Base-by-base conservation (phyloP, 2,329 filamentous ascomycete species). In the Penicillium sp. region DNA sequence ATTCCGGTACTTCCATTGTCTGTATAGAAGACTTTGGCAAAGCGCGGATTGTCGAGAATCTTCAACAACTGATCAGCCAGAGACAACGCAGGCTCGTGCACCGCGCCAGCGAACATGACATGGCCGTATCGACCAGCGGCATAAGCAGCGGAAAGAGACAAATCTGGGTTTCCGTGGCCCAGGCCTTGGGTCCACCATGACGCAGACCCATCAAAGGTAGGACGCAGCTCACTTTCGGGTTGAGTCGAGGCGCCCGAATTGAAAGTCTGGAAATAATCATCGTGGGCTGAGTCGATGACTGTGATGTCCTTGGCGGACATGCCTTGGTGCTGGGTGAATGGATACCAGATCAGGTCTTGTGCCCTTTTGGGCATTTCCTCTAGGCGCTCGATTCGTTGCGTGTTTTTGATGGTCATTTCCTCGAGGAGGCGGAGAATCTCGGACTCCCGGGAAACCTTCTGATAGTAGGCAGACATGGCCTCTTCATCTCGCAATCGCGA, bases 121-220 rank as follows among this genome's bases (percentile, higher is more conserved):
- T 95, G 90, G 0, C 90, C 90, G 64, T 94, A 95, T 26, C 89
- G 81, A 7, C 90, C 89, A 1, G 90, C 88, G 0, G 90, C 89
- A 65, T 94, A 86, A 0, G 90, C 88, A 2, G 89, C 89, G 0
- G 88, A 85, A 1, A 94, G 80, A 0, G 88, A 82, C 1, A 95
- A 76, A 0, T 79, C 74, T 0, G 89, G 82, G 61, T 89, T 91
- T 6, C 85, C 87, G 59, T 95, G 90, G 1, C 90, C 90, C 0
- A 95, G 79, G 2, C 90, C 90, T 70, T 95, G 90, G 0, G 90
- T 95, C 90, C 90, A 95, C 90, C 90, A 95, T 0, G 89, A 93
- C 1, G 89, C 89, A 0, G 89, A 94, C 2, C 87, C 90, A 61
- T 95, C 90, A 50, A 94, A 91, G 0, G 87, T 86, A 1, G 88